phyloP scores from a whole-genome alignment of 805 yeast species.

The Zygotorulaspora florentina region DNA sequence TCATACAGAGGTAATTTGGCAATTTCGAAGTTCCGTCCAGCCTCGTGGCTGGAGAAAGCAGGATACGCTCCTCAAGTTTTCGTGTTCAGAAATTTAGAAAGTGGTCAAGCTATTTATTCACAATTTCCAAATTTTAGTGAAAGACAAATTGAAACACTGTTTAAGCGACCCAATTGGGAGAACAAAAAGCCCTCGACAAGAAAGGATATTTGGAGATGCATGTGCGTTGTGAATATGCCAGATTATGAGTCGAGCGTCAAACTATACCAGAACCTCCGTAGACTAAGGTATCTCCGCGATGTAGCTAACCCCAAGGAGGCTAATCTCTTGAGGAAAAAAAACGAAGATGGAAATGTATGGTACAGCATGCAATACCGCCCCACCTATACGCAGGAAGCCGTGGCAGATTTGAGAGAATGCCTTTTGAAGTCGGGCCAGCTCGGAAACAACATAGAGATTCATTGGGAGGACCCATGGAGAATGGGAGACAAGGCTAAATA shows the following conservation, averaged over 20 bases:
- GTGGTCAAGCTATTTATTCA: slow-evolving; percentile 86
- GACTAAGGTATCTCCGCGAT: slow-evolving; percentile 72
- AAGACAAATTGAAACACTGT: slow-evolving; percentile 53
- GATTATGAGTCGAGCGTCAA: slow-evolving; percentile 60
- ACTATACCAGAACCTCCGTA: slow-evolving; percentile 69
- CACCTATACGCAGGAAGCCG: slow-evolving; percentile 84
- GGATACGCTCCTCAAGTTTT: slow-evolving; percentile 79
- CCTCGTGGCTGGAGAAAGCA: slow-evolving; percentile 54
- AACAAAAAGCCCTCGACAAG: slow-evolving; percentile 76
- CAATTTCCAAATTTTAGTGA: slow-evolving; percentile 60
- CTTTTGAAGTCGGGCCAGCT: slow-evolving; percentile 23
- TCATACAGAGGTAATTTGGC: slow-evolving; percentile 12
- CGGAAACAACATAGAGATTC: slow-evolving; percentile 43
- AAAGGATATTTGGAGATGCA: slow-evolving; percentile 83
- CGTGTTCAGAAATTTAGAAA: slow-evolving; percentile 76
- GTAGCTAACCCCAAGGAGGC: slow-evolving; percentile 56
- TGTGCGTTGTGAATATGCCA: slow-evolving; percentile 75
- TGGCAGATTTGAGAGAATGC: slow-evolving; percentile 61
- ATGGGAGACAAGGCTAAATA: slow-evolving; percentile 64
- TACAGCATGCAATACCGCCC: slow-evolving; percentile 85
- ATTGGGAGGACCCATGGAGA: slow-evolving; percentile 88
- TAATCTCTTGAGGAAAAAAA: slow-evolving; percentile 62
- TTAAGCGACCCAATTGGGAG: slow-evolving; percentile 83
- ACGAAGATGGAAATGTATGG: slow-evolving; percentile 80
- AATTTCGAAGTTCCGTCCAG: slow-evolving; percentile 47